These are phyloP conservation scores for Medicago ruthenica DNA, from an alignment of 306 rosid species.

Conservation along the genomic window DNA sequence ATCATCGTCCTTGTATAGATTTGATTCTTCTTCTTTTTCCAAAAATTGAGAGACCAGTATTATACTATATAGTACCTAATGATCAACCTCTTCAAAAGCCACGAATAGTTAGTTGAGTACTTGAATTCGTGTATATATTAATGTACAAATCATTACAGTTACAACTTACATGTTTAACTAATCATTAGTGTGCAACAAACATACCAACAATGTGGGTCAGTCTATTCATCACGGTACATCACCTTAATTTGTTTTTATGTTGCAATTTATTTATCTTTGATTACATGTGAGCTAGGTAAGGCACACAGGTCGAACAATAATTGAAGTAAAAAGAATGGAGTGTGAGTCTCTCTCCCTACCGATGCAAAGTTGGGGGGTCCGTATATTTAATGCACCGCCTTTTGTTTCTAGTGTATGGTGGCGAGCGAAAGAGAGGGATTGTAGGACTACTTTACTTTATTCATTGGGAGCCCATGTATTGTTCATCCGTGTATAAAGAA, in stretches of 20 bases:
- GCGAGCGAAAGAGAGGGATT: no score
- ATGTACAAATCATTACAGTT: conserved; percentile 30
- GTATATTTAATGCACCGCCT: neutral
- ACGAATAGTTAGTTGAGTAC: conserved; percentile 30
- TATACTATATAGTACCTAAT: neutral
- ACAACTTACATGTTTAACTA: conserved; percentile 26
- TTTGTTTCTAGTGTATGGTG: neutral
- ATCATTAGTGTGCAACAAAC: conserved; percentile 39
- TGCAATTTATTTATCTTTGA: conserved; percentile 1
- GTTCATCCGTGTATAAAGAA: no score
- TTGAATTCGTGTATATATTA: conserved; percentile 6
- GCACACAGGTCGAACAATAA: conserved; percentile 32
- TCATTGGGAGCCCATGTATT: no score
- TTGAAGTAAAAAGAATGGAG: conserved; percentile 21
- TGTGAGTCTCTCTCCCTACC: conserved; percentile 9
- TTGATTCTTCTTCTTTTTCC: neutral
- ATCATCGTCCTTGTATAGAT: conserved; percentile 11
- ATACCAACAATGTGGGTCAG: conserved; percentile 33
- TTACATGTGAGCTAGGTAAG: conserved; percentile 32
- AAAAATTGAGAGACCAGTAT: neutral
- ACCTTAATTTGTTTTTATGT: neutral
- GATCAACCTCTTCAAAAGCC: conserved; percentile 26
- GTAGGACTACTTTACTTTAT: no score
- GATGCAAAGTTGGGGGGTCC: conserved; percentile 48
- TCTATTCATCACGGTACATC: conserved; percentile 13